Evolutionary conservation across 768 basidiomycete genomes (phyloP).

Genomic region (Gymnopilus dilepis): DNA sequence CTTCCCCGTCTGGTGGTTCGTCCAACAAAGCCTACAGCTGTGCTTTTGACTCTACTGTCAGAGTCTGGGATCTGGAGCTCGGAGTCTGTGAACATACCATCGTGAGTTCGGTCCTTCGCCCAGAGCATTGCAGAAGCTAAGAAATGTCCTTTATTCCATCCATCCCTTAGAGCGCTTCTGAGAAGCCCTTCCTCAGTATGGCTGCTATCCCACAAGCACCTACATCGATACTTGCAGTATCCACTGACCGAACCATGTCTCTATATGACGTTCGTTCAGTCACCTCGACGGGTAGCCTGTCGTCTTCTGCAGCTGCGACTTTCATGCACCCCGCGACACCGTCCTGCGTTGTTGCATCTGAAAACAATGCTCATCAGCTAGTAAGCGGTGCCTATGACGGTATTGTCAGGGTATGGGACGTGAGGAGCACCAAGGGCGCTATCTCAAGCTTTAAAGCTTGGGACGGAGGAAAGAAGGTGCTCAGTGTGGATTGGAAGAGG

Average conservation of each 20-base stretch:
- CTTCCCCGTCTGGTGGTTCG: slow-evolving; percentile 16
- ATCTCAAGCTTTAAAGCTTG: slow-evolving; percentile 68
- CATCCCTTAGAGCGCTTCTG: slow-evolving; percentile 58
- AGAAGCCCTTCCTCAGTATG: slow-evolving; percentile 77
- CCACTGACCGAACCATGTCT: slow-evolving; percentile 76
- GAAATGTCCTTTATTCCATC: neutral
- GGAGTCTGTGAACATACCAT: slow-evolving; percentile 76
- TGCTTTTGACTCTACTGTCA: slow-evolving; percentile 90
- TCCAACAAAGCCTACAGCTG: slow-evolving; percentile 65
- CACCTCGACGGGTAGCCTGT: slow-evolving; percentile 17
- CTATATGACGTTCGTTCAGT: slow-evolving; percentile 69
- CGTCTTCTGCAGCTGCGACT: slow-evolving; percentile 39
- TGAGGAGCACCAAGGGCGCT: slow-evolving; percentile 69
- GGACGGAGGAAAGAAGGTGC: slow-evolving; percentile 60
- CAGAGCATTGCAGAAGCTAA: neutral
- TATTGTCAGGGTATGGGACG: slow-evolving; percentile 77
- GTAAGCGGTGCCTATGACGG: slow-evolving; percentile 82
- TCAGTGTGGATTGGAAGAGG: slow-evolving; percentile 61
- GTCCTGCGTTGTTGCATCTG: slow-evolving; percentile 53
- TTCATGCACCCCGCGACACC: slow-evolving; percentile 71
- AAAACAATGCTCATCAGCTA: slow-evolving; percentile 51
- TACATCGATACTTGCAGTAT: slow-evolving; percentile 59
- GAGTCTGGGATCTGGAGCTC: slow-evolving; percentile 84
- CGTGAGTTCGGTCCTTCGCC: slow-evolving; percentile 45
- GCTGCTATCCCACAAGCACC: slow-evolving; percentile 47